Conservation (phyloP, 495 filamentous ascomycete genomes). For the Penicillium mononematosum region DNA sequence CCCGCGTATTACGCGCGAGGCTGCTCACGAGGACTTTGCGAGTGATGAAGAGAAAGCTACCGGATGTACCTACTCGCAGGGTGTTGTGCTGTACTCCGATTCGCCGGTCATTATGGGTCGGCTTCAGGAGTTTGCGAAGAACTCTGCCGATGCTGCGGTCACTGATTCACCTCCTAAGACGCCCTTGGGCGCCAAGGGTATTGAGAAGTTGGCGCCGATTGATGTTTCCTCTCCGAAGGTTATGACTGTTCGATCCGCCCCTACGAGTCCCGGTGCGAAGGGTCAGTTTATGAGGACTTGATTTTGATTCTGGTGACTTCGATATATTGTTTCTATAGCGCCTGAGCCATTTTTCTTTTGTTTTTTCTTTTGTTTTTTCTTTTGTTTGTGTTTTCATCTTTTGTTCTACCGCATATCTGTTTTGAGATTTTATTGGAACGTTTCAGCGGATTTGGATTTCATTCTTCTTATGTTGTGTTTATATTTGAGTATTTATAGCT, state of each 20-base stretch:
- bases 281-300: slow-evolving; percentile 12
- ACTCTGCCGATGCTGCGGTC: slow-evolving; percentile 31
- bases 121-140: slow-evolving; percentile 48
- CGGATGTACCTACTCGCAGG: slow-evolving; percentile 49
- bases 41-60: slow-evolving; percentile 41
- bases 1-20: slow-evolving; percentile 55
- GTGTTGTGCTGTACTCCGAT: slow-evolving; percentile 54
- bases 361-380: slow-evolving; percentile 6
- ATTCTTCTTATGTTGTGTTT: background rate
- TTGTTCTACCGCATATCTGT: background rate
- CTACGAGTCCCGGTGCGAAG: slow-evolving; percentile 21
- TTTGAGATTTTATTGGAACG: background rate
- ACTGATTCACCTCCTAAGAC: slow-evolving; percentile 21
- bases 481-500: slow-evolving; percentile 1
- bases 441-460: slow-evolving; percentile 4
- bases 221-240: slow-evolving; percentile 3
- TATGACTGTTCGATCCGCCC: slow-evolving; percentile 23
- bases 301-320: background rate
- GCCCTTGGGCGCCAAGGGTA: slow-evolving; percentile 3
- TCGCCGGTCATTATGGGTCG: slow-evolving; percentile 52
- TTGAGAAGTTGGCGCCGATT: slow-evolving; percentile 9
- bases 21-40: slow-evolving; percentile 53
- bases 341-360: background rate
- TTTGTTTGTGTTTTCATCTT: background rate
- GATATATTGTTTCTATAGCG: slow-evolving; percentile 6